Conservation (phyloP, 2,329 filamentous ascomycete genomes). For the Trichoderma atroviride region DNA sequence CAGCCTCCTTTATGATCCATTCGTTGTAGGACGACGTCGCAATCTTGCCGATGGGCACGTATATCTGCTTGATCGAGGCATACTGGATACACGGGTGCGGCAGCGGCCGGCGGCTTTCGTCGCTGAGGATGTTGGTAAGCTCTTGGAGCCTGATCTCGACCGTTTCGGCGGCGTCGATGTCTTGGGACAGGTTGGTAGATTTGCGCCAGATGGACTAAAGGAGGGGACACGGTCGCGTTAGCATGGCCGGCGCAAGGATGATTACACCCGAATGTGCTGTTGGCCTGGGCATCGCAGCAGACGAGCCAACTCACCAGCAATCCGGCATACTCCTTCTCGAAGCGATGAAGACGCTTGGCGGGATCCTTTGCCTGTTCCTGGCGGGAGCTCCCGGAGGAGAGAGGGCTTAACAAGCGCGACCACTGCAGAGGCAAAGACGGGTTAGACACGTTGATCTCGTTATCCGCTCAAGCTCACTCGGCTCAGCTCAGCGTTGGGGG, state of each 20-base stretch:
- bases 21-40: conserved; percentile 83
- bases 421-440: conserved; percentile 49
- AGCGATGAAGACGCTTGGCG: conserved; percentile 64
- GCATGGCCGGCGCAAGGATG: neutral
- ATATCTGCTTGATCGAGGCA: conserved; percentile 83
- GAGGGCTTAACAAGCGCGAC: conserved; percentile 67
- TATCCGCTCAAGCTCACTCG: conserved; percentile 4
- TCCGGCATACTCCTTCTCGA: conserved; percentile 67
- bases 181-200: conserved; percentile 61
- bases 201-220: conserved; percentile 61
- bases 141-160: conserved; percentile 66
- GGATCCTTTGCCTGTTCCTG: conserved; percentile 66
- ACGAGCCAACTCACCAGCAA: conserved; percentile 53
- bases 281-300: neutral
- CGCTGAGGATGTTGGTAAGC: conserved; percentile 73
- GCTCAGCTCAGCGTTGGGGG: neutral
- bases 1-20: conserved; percentile 80
- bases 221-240: neutral
- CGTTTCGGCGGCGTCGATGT: conserved; percentile 63
- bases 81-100: conserved; percentile 92
- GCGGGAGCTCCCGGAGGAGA: conserved; percentile 57
- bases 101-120: conserved; percentile 84
- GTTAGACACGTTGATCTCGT: conserved; percentile 18
- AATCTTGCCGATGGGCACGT: conserved; percentile 85
- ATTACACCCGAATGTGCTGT: neutral